A percentile compares a stretch with the other conserved stretches of the same genome.
Evolutionary conservation across 306 rosid species (phyloP).

Genomic region (Citrullus amarus): DNA sequence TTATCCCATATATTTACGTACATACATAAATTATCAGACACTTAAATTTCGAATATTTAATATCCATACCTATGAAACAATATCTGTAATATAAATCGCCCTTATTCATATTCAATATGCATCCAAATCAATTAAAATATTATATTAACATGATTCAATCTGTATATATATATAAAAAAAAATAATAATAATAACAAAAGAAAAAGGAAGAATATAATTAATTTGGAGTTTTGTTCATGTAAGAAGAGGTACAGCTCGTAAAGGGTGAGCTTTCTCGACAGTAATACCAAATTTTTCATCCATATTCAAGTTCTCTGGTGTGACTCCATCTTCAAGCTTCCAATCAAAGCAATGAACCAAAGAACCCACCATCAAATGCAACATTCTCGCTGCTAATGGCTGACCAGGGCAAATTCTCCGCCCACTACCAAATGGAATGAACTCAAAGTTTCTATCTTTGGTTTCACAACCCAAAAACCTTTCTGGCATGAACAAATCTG

Average conservation of each 20-base stretch:
- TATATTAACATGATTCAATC: too few species aligned
- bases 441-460: constrained; percentile 18
- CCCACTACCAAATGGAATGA: constrained; percentile 29
- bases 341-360: constrained; percentile 26
- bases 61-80: too few species aligned
- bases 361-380: constrained; percentile 33
- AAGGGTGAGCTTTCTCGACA: constrained; percentile 17
- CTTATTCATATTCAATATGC: too few species aligned
- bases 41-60: too few species aligned
- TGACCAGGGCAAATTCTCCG: constrained; percentile 34
- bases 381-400: constrained; percentile 24
- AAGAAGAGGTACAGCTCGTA: constrained; percentile 1
- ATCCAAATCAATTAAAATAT: too few species aligned
- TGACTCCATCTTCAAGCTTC: constrained; percentile 20
- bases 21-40: too few species aligned
- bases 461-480: constrained; percentile 4
- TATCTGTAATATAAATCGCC: too few species aligned
- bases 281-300: constrained; percentile 14
- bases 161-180: too few species aligned
- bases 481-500: neutral
- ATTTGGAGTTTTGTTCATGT: neutral
- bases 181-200: too few species aligned
- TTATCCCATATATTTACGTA: too few species aligned
- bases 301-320: constrained; percentile 13
- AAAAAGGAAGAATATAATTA: too few species aligned